Percentiles rank a stretch among this genome's conserved stretches.
Evolutionary conservation across 352 stramenopile genomes (phyloP).

Genomic region (Phytopythium litorale): DNA sequence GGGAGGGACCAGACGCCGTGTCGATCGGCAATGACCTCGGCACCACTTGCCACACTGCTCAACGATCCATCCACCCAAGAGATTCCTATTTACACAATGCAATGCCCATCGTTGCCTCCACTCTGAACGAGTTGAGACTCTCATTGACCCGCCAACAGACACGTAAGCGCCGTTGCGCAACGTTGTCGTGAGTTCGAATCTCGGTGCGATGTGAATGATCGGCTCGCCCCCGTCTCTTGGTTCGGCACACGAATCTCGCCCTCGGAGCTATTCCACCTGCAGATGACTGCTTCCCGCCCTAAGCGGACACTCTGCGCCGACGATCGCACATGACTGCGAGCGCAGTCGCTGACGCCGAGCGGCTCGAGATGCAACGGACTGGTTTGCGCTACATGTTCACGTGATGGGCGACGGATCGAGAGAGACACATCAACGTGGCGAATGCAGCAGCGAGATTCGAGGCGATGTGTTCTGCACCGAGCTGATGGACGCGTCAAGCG

Average conservation of each 20-base stretch:
- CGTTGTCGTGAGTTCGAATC: not conserved
- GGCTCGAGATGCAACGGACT: not conserved
- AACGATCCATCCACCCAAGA: not conserved
- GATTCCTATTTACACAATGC: constrained; percentile 1
- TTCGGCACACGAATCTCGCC: not conserved
- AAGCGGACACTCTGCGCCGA: not conserved
- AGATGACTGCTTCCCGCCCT: not conserved
- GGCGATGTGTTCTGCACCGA: not conserved
- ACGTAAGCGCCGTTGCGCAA: not conserved
- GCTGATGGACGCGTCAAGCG: not conserved
- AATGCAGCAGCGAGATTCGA: not conserved
- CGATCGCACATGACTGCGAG: not conserved
- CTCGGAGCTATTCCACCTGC: not conserved
- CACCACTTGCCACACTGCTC: not conserved
- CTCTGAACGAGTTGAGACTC: not conserved
- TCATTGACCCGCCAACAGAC: not conserved
- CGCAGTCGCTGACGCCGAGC: no score
- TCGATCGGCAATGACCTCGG: not conserved
- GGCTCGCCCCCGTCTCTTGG: constrained; percentile 2
- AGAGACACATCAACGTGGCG: not conserved
- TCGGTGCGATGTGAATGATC: constrained; percentile 2
- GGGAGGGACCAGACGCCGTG: not conserved
- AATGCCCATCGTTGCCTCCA: not conserved
- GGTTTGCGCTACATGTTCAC: not conserved
- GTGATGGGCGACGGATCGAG: not conserved